phyloP scores from a whole-genome alignment of 345 rosid genomes.

The Eucalyptus shirleyi region DNA sequence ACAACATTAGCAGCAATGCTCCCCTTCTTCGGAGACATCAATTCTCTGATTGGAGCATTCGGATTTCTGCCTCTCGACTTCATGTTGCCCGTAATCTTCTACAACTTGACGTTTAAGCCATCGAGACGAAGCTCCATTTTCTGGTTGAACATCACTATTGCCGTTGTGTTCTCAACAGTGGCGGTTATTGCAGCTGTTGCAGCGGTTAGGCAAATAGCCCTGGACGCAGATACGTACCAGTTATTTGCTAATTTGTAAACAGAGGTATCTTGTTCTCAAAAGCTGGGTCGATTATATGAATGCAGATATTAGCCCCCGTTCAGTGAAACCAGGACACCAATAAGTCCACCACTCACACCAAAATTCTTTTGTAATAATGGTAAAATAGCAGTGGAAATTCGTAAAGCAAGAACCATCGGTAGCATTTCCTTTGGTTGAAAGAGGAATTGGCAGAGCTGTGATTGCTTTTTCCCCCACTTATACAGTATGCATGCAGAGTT shows the following conservation, averaged over 20 bases:
- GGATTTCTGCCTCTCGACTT: constrained; percentile 90
- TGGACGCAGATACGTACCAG: constrained; percentile 49
- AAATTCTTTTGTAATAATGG: neutral
- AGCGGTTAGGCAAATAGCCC: constrained; percentile 55
- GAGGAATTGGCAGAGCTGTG: neutral
- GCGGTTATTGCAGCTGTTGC: constrained; percentile 63
- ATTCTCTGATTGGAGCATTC: constrained; percentile 57
- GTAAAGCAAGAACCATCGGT: neutral
- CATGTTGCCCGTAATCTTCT: constrained; percentile 59
- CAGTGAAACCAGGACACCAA: neutral
- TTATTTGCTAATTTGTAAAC: constrained; percentile 60
- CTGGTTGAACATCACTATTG: constrained; percentile 55
- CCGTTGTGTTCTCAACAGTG: constrained; percentile 34
- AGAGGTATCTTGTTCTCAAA: neutral
- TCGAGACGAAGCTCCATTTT: constrained; percentile 42
- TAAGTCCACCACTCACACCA: neutral
- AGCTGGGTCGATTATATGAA: neutral
- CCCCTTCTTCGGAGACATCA: constrained; percentile 81
- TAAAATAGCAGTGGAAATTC: neutral
- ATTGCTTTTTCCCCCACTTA: neutral
- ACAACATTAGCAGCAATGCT: constrained; percentile 64
- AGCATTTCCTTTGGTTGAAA: neutral
- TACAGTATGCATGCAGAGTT: neutral
- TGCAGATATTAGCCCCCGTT: neutral
- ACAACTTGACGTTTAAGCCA: constrained; percentile 74